These are phyloP conservation scores for Alternaria conjuncta DNA, from an alignment of 2,329 filamentous ascomycete species.

Conservation along the genomic window DNA sequence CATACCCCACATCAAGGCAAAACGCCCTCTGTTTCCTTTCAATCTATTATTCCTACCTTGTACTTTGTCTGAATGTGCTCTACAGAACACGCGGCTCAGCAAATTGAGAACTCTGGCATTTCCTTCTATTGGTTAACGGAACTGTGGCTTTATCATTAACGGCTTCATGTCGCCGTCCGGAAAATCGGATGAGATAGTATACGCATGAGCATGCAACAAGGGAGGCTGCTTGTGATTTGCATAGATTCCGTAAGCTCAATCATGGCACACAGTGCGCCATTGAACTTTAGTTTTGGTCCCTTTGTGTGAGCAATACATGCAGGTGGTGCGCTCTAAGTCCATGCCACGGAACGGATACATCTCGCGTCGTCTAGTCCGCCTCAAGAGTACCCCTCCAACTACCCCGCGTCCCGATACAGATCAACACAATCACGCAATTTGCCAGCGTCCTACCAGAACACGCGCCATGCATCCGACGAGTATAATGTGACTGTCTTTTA, in stretches of 20 bases:
- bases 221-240: constrained; percentile 7
- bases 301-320: background rate
- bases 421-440: background rate
- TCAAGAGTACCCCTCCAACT: background rate
- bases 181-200: background rate
- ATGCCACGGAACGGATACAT: background rate
- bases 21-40: background rate
- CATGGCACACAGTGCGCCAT: background rate
- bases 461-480: background rate
- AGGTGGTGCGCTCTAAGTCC: background rate
- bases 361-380: background rate
- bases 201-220: background rate
- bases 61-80: background rate
- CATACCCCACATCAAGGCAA: constrained; percentile 1
- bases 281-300: background rate
- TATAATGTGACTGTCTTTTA: background rate
- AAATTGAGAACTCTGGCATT: background rate
- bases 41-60: background rate
- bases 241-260: constrained; percentile 4
- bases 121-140: background rate
- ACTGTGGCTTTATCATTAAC: background rate
- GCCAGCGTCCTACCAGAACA: background rate
- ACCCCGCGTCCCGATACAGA: background rate
- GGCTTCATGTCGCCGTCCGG: background rate
- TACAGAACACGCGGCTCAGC: background rate